These are phyloP conservation scores for Phylloporus sp. DNA, from an alignment of 768 basidiomycete species.

Conservation along the genomic window DNA sequence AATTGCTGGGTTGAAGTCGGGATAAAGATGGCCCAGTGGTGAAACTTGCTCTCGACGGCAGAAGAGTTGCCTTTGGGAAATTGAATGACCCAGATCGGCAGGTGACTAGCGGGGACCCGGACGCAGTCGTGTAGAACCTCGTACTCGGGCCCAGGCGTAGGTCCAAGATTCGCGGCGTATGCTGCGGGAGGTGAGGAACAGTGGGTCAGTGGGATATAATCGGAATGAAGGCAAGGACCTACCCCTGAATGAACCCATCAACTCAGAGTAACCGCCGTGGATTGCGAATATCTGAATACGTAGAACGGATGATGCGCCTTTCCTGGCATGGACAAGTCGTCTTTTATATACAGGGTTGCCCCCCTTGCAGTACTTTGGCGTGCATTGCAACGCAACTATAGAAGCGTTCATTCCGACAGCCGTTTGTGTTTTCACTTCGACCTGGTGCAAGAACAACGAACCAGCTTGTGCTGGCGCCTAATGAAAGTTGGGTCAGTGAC, in stretches of 20 bases:
- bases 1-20: constrained; percentile 7
- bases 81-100: constrained; percentile 4
- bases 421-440: neutral
- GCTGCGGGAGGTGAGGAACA: neutral
- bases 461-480: too few relatives aligned
- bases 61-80: neutral
- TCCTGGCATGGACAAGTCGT: neutral
- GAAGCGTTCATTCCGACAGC: neutral
- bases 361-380: neutral
- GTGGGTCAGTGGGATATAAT: neutral
- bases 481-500: too few relatives aligned
- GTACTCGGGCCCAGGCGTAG: constrained; percentile 3
- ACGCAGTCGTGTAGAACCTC: constrained; percentile 3
- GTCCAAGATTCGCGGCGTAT: constrained; percentile 5
- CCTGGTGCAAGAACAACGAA: neutral
- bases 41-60: neutral
- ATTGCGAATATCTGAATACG: constrained; percentile 3
- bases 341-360: constrained; percentile 7
- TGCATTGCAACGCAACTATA: neutral
- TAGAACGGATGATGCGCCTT: neutral
- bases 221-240: neutral
- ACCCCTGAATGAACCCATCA: constrained; percentile 7
- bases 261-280: constrained; percentile 1
- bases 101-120: neutral
- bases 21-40: constrained; percentile 11